Percentiles rank a stretch among this genome's conserved stretches.
Evolutionary conservation across 2,329 filamentous ascomycete genomes (phyloP).

Genomic region (Ophiostoma populinum): DNA sequence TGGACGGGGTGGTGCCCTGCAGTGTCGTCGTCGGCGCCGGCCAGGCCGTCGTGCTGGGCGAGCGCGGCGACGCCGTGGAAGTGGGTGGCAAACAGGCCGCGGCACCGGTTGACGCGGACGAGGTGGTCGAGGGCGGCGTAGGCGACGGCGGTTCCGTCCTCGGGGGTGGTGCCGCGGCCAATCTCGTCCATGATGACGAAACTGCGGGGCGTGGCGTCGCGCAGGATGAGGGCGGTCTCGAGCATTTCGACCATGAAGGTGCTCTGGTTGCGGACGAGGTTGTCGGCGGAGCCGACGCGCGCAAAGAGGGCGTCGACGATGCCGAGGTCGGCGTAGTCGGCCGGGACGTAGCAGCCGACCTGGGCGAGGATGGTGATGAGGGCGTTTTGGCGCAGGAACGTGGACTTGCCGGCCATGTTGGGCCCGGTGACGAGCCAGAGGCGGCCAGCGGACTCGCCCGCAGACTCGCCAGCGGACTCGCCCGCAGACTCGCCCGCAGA

Average conservation of each 20-base stretch:
- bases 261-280: constrained; percentile 84
- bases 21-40: constrained; percentile 12
- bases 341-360: constrained; percentile 82
- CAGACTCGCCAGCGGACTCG: too few relatives aligned
- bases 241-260: constrained; percentile 99
- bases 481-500: too few relatives aligned
- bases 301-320: constrained; percentile 94
- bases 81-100: constrained; percentile 85
- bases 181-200: constrained; percentile 99
- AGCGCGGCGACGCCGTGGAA: constrained; percentile 77
- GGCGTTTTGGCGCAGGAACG: constrained; percentile 88
- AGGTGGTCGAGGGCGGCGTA: constrained; percentile 80
- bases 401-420: constrained; percentile 98
- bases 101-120: constrained; percentile 56
- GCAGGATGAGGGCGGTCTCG: constrained; percentile 81
- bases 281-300: constrained; percentile 84
- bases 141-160: constrained; percentile 78
- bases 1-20: constrained; percentile 30
- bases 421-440: constrained; percentile 59
- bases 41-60: constrained; percentile 35
- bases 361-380: constrained; percentile 88
- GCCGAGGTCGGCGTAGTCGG: constrained; percentile 68
- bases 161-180: constrained; percentile 80
- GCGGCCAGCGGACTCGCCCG: too few relatives aligned
- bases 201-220: constrained; percentile 62